Evolutionary conservation across 2,329 filamentous ascomycete genomes (phyloP), one percentile per base, ranked within the genome.

Genomic region (Colletotrichum incanum): DNA sequence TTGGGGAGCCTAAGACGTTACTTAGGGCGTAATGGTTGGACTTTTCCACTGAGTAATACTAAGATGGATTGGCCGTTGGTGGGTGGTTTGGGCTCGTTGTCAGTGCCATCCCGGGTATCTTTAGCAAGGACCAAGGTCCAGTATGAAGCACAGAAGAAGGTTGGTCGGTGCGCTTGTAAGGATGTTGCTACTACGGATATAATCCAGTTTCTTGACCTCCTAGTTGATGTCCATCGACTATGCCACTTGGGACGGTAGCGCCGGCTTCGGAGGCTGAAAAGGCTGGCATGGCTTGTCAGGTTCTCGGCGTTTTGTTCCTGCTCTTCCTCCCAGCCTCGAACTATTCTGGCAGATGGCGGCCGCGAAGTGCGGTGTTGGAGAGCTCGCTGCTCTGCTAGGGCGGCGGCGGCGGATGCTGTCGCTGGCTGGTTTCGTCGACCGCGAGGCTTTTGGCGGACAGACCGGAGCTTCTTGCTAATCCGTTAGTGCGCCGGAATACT

Each of bases 351-450:
- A 45, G 45, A 66, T 54, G 43, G 66, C 60, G 59, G 60, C 43
- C 60, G 59, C 59, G 58, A 34, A 12, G 58, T 20, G 39, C n/a
- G 41, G 41, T 28, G 41, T 37, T 23, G 43, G 1, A 43, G 39
- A 60, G 26, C 49, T 52, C 28, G 23, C 28, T 31, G 41, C 56
- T 31, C 41, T 52, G 28, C 34, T 52, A 39, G 26, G 7, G 41
- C 43, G 43, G 31, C 37, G 47, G 56, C 54, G 56, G 64, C 55
- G 50, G 66, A 43, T 12, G 31, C 56, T 50, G 56, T 54, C 34
- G 68, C 41, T 62, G 65, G 52, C 69, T 64, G 69, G 59, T 72
- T 72, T 64, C 65, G 69, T 72, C 52, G 12, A 68, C 3, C 5
- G 28, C 9, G 47, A 55, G 49, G 49, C 61, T 65, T 50, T 43